Evolutionary conservation across 768 basidiomycete species (phyloP).

Genomic region (Rhodosporidiobolus sp.): DNA sequence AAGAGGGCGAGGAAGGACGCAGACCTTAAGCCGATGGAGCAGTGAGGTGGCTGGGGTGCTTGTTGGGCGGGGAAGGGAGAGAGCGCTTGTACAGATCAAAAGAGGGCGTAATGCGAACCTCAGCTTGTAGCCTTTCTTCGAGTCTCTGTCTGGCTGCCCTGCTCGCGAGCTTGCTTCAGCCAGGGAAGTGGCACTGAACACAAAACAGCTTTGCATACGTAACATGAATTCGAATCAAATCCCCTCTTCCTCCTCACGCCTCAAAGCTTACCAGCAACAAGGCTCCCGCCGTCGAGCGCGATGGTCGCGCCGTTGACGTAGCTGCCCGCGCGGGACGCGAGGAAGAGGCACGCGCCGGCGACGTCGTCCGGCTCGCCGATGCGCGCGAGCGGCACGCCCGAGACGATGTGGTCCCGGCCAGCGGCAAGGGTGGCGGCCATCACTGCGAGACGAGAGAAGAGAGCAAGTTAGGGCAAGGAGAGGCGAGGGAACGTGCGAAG

Average conservation of each 20-base stretch:
- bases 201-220: too few relatives aligned
- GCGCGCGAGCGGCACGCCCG: conserved; percentile 55
- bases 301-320: conserved; percentile 66
- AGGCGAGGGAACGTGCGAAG: not conserved
- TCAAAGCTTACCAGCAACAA: conserved; percentile 47
- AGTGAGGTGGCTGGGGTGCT: not conserved
- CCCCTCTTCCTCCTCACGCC: too few relatives aligned
- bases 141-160: too few relatives aligned
- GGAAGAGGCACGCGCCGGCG: conserved; percentile 62
- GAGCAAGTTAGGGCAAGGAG: not conserved
- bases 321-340: conserved; percentile 61
- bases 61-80: too few relatives aligned
- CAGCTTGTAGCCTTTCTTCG: too few relatives aligned
- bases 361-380: conserved; percentile 66
- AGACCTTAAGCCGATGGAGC: conserved; percentile 1
- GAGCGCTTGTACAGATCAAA: too few relatives aligned
- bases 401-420: conserved; percentile 53
- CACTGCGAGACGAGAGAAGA: conserved; percentile 49
- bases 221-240: too few relatives aligned
- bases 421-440: conserved; percentile 58
- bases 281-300: conserved; percentile 60
- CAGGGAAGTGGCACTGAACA: too few relatives aligned
- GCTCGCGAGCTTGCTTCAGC: too few relatives aligned
- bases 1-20: conserved; percentile 1
- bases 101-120: too few relatives aligned